A percentile compares a stretch with the other conserved stretches of the same genome.
These are phyloP conservation scores for Capsicum chinense DNA, from an alignment of 257 asterid genomes.

Conservation along the genomic window DNA sequence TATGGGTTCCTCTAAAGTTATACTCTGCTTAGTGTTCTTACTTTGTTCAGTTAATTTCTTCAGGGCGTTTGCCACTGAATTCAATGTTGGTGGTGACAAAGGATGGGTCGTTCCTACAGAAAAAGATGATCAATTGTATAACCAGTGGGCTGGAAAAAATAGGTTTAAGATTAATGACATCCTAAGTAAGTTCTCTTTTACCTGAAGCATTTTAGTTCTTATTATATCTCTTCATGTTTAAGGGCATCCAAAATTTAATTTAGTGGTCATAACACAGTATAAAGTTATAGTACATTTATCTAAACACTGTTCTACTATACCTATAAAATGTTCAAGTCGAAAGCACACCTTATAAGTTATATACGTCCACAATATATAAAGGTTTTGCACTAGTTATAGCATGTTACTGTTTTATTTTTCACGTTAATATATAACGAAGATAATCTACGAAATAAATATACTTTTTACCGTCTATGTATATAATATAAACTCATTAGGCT, in stretches of 20 bases:
- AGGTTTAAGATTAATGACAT: constrained; percentile 70
- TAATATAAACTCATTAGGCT: not conserved
- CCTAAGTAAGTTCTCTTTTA: constrained; percentile 53
- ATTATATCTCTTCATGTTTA: no score
- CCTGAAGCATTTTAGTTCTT: not conserved
- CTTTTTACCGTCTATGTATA: not conserved
- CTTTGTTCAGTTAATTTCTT: constrained; percentile 28
- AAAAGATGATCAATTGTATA: constrained; percentile 49
- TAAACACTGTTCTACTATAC: not conserved
- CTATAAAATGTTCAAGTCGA: not conserved
- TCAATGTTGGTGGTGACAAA: constrained; percentile 58
- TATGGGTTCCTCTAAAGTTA: constrained; percentile 7
- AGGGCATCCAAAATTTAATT: no score
- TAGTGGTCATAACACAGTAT: not conserved
- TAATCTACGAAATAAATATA: no score
- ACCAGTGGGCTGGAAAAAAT: constrained; percentile 78
- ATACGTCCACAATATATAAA: not conserved
- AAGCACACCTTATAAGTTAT: not conserved
- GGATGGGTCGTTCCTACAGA: constrained; percentile 67
- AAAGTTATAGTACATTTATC: not conserved
- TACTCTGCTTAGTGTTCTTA: not conserved
- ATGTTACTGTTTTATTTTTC: not conserved
- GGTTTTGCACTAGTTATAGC: not conserved
- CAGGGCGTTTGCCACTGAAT: constrained; percentile 43
- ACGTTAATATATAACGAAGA: not conserved